phyloP scores from a whole-genome alignment of 2,329 filamentous ascomycete genomes.

The Nigrograna mackinnonii region DNA sequence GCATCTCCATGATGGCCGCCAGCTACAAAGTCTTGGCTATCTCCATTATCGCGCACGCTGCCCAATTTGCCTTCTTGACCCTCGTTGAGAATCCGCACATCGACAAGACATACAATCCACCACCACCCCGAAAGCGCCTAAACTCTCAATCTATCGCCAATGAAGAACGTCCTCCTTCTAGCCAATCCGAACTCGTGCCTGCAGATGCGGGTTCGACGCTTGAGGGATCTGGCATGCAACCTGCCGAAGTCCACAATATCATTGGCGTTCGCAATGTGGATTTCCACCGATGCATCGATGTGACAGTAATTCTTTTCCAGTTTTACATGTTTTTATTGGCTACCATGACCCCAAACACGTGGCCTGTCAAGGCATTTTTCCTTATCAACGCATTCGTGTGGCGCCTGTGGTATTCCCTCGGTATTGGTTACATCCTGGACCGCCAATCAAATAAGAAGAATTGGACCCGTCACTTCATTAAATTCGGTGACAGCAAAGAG shows the following conservation, averaged over 20 bases:
- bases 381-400: slow-evolving; percentile 78
- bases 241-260: slow-evolving; percentile 77
- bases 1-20: slow-evolving; percentile 96
- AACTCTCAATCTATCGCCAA: slow-evolving; percentile 41
- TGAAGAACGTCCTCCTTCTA: slow-evolving; percentile 40
- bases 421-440: slow-evolving; percentile 82
- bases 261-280: slow-evolving; percentile 85
- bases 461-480: slow-evolving; percentile 97
- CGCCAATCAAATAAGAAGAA: slow-evolving; percentile 87
- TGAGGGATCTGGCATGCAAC: slow-evolving; percentile 54
- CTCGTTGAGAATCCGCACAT: slow-evolving; percentile 97
- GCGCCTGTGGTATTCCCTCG: slow-evolving; percentile 90
- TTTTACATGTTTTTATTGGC: slow-evolving; percentile 76
- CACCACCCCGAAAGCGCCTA: slow-evolving; percentile 68
- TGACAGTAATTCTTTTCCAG: slow-evolving; percentile 75
- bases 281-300: slow-evolving; percentile 83
- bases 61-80: slow-evolving; percentile 90
- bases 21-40: slow-evolving; percentile 98
- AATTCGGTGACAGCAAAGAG: slow-evolving; percentile 85
- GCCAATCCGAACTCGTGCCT: slow-evolving; percentile 41
- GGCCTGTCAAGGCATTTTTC: slow-evolving; percentile 76
- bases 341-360: slow-evolving; percentile 75
- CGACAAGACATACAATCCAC: slow-evolving; percentile 93
- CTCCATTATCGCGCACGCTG: slow-evolving; percentile 90
- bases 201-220: slow-evolving; percentile 41